Conservation (phyloP, 768 basidiomycete species). For the Tricholoma sp. region DNA sequence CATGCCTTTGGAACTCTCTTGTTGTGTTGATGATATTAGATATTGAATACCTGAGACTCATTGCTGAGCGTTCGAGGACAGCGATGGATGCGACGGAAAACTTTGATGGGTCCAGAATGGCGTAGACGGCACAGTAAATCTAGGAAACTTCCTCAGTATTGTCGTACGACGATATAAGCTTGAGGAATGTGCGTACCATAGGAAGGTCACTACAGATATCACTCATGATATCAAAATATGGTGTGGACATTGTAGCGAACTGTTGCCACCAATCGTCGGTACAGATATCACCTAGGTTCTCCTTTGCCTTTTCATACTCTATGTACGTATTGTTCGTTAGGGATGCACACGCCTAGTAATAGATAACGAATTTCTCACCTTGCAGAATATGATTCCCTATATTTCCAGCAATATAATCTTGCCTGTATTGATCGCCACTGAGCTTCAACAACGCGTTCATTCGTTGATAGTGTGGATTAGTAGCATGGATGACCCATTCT, state of each 20-base stretch:
- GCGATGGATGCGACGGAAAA: conserved; percentile 36
- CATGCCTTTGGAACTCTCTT: conserved; percentile 16
- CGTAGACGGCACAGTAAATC: conserved; percentile 32
- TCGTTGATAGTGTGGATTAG: conserved; percentile 24
- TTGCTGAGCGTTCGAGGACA: conserved; percentile 33
- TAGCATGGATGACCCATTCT: conserved; percentile 24
- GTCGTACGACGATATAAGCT: background rate
- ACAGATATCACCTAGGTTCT: conserved; percentile 16
- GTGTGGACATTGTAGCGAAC: conserved; percentile 5
- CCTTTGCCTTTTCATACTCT: conserved; percentile 26
- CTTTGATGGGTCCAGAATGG: conserved; percentile 22
- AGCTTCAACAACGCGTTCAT: conserved; percentile 27
- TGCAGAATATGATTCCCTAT: conserved; percentile 25
- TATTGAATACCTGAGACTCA: conserved; percentile 22
- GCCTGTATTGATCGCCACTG: conserved; percentile 20
- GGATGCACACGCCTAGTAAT: background rate
- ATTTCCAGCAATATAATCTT: conserved; percentile 35
- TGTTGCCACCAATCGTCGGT: conserved; percentile 18
- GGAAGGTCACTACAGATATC: conserved; percentile 23
- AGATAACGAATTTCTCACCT: conserved; percentile 14
- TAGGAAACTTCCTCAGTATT: conserved; percentile 6
- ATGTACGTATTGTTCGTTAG: background rate
- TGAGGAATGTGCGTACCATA: conserved; percentile 17
- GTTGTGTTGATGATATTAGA: conserved; percentile 12
- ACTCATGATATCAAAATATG: conserved; percentile 13